A percentile compares a stretch with the other conserved stretches of the same genome.
Evolutionary conservation across 371 early-diverging fungal genomes (phyloP).

Genomic region (Nematocida sp.): DNA sequence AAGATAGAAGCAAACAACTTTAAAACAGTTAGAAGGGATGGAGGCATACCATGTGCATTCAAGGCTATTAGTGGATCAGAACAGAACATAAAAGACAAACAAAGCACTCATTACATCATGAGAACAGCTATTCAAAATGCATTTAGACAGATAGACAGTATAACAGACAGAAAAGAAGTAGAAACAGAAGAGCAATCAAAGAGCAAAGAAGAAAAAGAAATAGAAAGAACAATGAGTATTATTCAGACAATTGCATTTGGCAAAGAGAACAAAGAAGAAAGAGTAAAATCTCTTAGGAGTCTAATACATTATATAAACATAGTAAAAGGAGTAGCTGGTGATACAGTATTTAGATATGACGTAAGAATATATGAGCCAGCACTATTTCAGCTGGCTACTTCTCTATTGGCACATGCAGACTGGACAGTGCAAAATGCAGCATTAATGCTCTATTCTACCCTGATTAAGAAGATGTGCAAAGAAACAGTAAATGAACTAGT

Average conservation of each 20-base stretch:
- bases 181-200: background rate
- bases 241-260: background rate
- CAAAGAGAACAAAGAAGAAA: background rate
- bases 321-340: constrained; percentile 23
- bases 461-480: constrained; percentile 51
- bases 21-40: constrained; percentile 46
- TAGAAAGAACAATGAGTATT: background rate
- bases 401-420: constrained; percentile 29
- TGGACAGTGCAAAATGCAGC: constrained; percentile 42
- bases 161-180: background rate
- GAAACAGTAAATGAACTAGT: constrained; percentile 14
- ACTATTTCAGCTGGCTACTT: constrained; percentile 22
- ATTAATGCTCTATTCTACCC: constrained; percentile 37
- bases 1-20: background rate
- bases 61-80: constrained; percentile 37
- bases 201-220: background rate
- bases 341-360: constrained; percentile 27
- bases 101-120: constrained; percentile 22
- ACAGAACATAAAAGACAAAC: constrained; percentile 7
- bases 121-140: background rate
- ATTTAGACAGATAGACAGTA: background rate
- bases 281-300: too few species aligned
- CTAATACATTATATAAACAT: constrained; percentile 37
- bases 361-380: constrained; percentile 34
- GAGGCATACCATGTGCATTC: constrained; percentile 44